Percentiles rank a stretch among this genome's conserved stretches.
These are phyloP conservation scores for Geopyxis carbonaria DNA, from an alignment of 495 filamentous ascomycete species.

Conservation along the genomic window DNA sequence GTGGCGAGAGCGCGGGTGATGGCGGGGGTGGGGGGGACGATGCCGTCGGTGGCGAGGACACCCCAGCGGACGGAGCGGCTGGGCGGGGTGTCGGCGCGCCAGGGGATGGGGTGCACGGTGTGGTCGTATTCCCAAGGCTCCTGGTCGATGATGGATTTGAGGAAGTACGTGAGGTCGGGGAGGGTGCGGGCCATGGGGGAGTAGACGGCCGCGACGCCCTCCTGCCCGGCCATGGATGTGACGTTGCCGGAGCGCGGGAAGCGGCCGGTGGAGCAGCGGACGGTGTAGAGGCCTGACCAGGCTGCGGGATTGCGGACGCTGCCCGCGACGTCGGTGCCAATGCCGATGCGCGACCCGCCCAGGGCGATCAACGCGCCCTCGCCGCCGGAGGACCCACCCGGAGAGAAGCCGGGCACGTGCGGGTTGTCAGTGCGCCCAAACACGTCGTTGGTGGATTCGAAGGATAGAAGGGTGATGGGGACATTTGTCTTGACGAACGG, in stretches of 20 bases:
- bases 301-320: conserved; percentile 80
- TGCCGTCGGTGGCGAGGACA: conserved; percentile 63
- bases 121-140: conserved; percentile 86
- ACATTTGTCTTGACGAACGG: conserved; percentile 92
- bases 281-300: conserved; percentile 74
- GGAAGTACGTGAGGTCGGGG: conserved; percentile 71
- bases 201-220: conserved; percentile 67
- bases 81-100: conserved; percentile 38
- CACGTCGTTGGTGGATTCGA: conserved; percentile 75
- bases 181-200: conserved; percentile 87
- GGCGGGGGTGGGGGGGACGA: conserved; percentile 75
- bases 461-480: conserved; percentile 80
- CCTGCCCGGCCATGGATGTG: conserved; percentile 88
- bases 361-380: conserved; percentile 72
- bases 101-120: conserved; percentile 66
- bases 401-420: conserved; percentile 65
- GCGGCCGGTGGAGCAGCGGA: conserved; percentile 85
- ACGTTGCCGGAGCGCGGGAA: conserved; percentile 77
- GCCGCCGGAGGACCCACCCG: conserved; percentile 82
- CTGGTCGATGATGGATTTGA: conserved; percentile 61
- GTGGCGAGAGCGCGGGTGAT: conserved; percentile 60
- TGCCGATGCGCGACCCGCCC: conserved; percentile 76
- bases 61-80: conserved; percentile 44
- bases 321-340: conserved; percentile 88
- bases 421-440: conserved; percentile 63